These are phyloP conservation scores for Daldinia childiae DNA, from an alignment of 495 filamentous ascomycete genomes.

Conservation along the genomic window DNA sequence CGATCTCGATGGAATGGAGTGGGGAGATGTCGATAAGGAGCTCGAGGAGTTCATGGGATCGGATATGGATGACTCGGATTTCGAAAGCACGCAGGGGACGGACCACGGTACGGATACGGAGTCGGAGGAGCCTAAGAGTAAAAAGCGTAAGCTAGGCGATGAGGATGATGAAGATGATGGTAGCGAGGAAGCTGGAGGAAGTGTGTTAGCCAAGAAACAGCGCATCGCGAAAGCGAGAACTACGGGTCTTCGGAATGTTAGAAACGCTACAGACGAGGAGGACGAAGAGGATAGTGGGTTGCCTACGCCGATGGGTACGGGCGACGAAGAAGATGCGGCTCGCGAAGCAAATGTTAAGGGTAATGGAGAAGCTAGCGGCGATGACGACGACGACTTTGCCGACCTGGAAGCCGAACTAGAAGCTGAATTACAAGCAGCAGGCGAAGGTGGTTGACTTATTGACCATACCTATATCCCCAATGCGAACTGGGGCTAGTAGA, in stretches of 20 bases:
- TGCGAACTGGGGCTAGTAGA: background rate
- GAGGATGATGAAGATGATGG: conserved; percentile 48
- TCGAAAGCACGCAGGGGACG: conserved; percentile 51
- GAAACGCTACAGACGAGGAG: conserved; percentile 52
- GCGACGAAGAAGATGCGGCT: conserved; percentile 58
- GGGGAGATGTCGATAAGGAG: conserved; percentile 74
- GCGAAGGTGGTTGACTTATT: conserved; percentile 41
- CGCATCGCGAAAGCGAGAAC: conserved; percentile 60
- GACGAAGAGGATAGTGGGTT: conserved; percentile 53
- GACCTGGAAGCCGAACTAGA: conserved; percentile 74
- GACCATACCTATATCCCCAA: background rate
- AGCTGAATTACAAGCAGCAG: conserved; percentile 68
- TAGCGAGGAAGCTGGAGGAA: conserved; percentile 43
- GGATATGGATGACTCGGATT: conserved; percentile 67
- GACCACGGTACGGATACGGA: conserved; percentile 43
- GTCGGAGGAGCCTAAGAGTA: conserved; percentile 38
- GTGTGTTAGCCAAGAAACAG: conserved; percentile 53
- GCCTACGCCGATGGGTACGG: conserved; percentile 60
- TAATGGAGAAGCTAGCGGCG: conserved; percentile 44
- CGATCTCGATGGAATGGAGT: conserved; percentile 63
- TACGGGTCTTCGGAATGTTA: conserved; percentile 57
- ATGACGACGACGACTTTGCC: conserved; percentile 63
- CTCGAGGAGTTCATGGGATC: conserved; percentile 76
- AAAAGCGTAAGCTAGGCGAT: conserved; percentile 46
- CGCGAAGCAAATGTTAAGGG: conserved; percentile 26